These are phyloP conservation scores for Collybia sp. DNA, from an alignment of 768 basidiomycete genomes.

Conservation along the genomic window DNA sequence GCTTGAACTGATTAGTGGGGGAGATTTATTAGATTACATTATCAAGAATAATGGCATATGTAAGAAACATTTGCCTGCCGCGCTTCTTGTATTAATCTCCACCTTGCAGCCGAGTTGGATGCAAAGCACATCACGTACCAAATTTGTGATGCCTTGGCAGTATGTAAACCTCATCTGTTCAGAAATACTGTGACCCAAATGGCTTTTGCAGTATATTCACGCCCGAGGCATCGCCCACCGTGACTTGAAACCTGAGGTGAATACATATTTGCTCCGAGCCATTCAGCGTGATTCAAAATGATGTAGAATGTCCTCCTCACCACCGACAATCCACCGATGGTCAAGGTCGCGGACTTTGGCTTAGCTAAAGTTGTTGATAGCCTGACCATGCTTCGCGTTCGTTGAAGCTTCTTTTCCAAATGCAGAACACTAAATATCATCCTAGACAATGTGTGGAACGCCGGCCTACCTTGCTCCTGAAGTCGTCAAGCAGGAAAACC, in stretches of 20 bases:
- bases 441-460: slow-evolving; percentile 92
- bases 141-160: slow-evolving; percentile 75
- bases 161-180: slow-evolving; percentile 24
- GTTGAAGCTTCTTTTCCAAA: slow-evolving; percentile 10
- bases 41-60: slow-evolving; percentile 54
- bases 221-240: slow-evolving; percentile 81
- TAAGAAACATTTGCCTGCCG: slow-evolving; percentile 27
- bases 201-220: slow-evolving; percentile 53
- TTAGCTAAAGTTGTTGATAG: slow-evolving; percentile 89
- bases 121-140: slow-evolving; percentile 73
- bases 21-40: slow-evolving; percentile 84
- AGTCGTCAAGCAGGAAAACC: slow-evolving; percentile 64
- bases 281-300: slow-evolving; percentile 1
- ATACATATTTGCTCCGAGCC: slow-evolving; percentile 11
- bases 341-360: slow-evolving; percentile 96
- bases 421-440: background rate
- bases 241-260: slow-evolving; percentile 86
- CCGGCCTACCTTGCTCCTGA: slow-evolving; percentile 93
- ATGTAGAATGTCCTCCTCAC: slow-evolving; percentile 84
- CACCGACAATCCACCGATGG: slow-evolving; percentile 53
- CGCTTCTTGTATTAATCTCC: slow-evolving; percentile 3
- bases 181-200: background rate
- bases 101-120: slow-evolving; percentile 42
- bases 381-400: slow-evolving; percentile 68
- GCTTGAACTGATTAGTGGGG: slow-evolving; percentile 82